Conservation (phyloP, 1,139 yeast species). For the Tardiomyces blankii region DNA sequence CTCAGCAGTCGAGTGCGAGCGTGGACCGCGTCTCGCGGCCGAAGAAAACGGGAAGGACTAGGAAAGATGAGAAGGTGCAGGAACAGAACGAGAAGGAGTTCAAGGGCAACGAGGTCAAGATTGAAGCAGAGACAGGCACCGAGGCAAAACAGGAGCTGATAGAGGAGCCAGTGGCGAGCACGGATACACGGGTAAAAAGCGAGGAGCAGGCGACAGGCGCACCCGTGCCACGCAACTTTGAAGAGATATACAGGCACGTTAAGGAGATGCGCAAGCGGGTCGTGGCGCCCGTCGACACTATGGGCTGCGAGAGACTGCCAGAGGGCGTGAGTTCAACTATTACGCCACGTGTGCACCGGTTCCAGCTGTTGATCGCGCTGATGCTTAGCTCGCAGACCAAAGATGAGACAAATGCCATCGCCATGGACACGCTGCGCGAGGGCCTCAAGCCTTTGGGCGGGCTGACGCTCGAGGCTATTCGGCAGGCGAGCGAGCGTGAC, state of each 20-base stretch:
- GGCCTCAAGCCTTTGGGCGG: slow-evolving; percentile 19
- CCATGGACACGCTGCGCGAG: slow-evolving; percentile 51
- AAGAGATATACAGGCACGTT: slow-evolving; percentile 46
- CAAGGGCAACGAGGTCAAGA: no score
- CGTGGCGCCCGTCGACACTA: slow-evolving; percentile 73
- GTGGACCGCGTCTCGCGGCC: no score
- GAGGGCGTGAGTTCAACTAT: slow-evolving; percentile 15
- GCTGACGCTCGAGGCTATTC: slow-evolving; percentile 28
- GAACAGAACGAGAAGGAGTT: no score
- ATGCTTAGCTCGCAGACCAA: slow-evolving; percentile 91
- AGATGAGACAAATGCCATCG: slow-evolving; percentile 72
- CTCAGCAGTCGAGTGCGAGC: no score
- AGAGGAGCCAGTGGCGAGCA: no score
- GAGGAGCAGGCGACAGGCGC: neutral
- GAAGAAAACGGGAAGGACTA: no score
- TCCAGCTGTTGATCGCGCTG: slow-evolving; percentile 65
- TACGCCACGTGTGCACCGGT: slow-evolving; percentile 39
- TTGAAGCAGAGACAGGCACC: no score
- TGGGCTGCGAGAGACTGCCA: slow-evolving; percentile 80
- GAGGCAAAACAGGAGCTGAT: no score
- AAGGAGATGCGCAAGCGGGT: slow-evolving; percentile 54
- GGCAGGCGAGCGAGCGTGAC: slow-evolving; percentile 41
- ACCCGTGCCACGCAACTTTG: slow-evolving; percentile 17
- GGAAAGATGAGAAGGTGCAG: no score
- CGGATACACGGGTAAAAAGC: no score